Conservation (phyloP, 2,329 filamentous ascomycete species). For the Trichophyton benhamiae region DNA sequence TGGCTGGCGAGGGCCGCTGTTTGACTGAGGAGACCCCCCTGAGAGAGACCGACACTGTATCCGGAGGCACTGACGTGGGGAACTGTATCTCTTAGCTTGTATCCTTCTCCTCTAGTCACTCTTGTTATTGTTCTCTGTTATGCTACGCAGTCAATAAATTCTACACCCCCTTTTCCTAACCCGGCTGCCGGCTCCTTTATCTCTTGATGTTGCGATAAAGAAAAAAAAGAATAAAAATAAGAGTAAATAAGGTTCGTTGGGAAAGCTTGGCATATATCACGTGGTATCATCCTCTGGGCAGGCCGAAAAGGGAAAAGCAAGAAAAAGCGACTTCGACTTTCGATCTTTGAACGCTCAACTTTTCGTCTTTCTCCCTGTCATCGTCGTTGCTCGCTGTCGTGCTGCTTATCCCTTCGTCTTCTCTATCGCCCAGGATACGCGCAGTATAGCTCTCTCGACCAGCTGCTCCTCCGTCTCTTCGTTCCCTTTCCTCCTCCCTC, state of each 20-base stretch:
- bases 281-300: not conserved
- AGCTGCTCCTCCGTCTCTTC: not conserved
- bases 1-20: conserved; percentile 8
- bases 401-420: not conserved
- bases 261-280: conserved; percentile 1
- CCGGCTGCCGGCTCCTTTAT: not conserved
- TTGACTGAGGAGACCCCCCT: not conserved
- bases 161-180: too few species aligned
- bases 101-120: not conserved
- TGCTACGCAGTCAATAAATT: not conserved
- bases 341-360: not conserved
- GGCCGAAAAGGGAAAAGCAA: not conserved
- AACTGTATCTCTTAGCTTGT: not conserved
- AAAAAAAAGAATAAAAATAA: not conserved
- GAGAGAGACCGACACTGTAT: not conserved
- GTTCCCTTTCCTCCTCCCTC: not conserved
- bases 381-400: too few species aligned
- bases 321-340: not conserved
- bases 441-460: not conserved
- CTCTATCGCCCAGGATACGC: not conserved
- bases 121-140: not conserved
- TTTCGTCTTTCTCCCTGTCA: too few species aligned
- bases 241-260: not conserved
- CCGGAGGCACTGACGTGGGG: not conserved
- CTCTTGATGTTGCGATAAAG: not conserved